phyloP scores from a whole-genome alignment of 352 stramenopile genomes.

The Pythium folliculosum region DNA sequence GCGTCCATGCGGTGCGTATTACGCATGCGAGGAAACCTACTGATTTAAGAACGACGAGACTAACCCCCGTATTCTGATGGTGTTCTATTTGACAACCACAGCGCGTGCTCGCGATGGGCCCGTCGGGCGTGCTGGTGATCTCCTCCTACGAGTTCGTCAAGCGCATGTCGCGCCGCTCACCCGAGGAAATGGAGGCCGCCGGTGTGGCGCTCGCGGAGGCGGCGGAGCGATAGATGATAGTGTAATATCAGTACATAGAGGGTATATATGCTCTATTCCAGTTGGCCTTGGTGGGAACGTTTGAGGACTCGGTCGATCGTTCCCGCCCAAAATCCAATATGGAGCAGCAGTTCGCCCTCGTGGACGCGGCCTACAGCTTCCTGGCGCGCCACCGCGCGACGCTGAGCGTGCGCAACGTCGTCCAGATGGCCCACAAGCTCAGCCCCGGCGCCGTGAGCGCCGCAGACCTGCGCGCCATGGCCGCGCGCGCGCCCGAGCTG shows the following conservation, averaged over 20 bases:
- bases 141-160: slow-evolving; percentile 91
- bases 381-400: slow-evolving; percentile 45
- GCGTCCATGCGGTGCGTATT: slow-evolving; percentile 67
- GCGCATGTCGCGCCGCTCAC: slow-evolving; percentile 72
- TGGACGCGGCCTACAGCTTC: slow-evolving; percentile 75
- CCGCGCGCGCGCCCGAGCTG: slow-evolving; percentile 47
- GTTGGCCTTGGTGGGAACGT: background rate
- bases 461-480: slow-evolving; percentile 44
- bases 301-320: too few relatives aligned
- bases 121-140: slow-evolving; percentile 84
- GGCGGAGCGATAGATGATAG: slow-evolving; percentile 4
- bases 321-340: slow-evolving; percentile 5
- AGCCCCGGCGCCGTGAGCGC: slow-evolving; percentile 38
- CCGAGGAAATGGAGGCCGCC: slow-evolving; percentile 30
- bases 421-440: slow-evolving; percentile 67
- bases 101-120: slow-evolving; percentile 80
- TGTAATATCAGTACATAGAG: slow-evolving; percentile 21
- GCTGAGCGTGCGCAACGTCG: slow-evolving; percentile 51
- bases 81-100: slow-evolving; percentile 20
- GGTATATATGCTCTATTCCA: background rate
- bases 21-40: too few relatives aligned
- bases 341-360: slow-evolving; percentile 55
- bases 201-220: slow-evolving; percentile 2
- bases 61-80: too few relatives aligned
- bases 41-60: background rate